Conservation (phyloP, 2,329 filamentous ascomycete genomes). For the Rosellinia necatrix region DNA sequence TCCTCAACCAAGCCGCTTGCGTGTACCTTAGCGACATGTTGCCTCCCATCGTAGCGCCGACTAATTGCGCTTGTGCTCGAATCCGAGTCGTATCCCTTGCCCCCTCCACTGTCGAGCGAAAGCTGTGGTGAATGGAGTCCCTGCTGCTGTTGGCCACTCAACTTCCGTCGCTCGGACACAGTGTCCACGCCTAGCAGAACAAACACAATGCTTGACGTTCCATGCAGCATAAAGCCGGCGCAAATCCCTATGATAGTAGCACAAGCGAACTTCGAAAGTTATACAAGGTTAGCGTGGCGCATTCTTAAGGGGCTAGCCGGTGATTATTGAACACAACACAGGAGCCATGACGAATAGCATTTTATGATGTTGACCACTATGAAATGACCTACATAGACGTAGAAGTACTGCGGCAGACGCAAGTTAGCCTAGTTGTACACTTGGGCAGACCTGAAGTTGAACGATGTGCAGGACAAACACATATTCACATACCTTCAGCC, state of each 20-base stretch:
- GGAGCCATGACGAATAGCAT: neutral
- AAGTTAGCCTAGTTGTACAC: slow-evolving; percentile 5
- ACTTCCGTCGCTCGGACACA: slow-evolving; percentile 23
- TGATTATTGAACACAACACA: neutral
- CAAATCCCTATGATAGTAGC: slow-evolving; percentile 39
- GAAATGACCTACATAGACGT: slow-evolving; percentile 39
- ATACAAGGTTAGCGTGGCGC: slow-evolving; percentile 13
- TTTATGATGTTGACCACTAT: neutral
- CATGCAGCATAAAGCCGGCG: slow-evolving; percentile 35
- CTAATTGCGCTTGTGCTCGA: slow-evolving; percentile 13
- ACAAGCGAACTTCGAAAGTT: slow-evolving; percentile 36
- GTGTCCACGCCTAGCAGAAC: slow-evolving; percentile 36
- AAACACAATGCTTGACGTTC: slow-evolving; percentile 38
- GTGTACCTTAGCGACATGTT: slow-evolving; percentile 1
- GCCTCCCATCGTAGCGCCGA: neutral
- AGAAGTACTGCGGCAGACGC: slow-evolving; percentile 35
- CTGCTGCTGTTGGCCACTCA: slow-evolving; percentile 2
- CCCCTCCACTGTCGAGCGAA: slow-evolving; percentile 16
- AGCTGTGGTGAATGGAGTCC: neutral
- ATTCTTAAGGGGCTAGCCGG: no score
- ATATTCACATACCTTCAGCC: slow-evolving; percentile 41
- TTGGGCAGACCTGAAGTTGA: neutral
- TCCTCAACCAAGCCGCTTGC: slow-evolving; percentile 31
- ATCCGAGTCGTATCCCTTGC: slow-evolving; percentile 18
- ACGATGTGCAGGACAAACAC: no score